A percentile compares a stretch with the other conserved stretches of the same genome.
Conservation (phyloP, 768 basidiomycete genomes). For the Mycena epipterygia region DNA sequence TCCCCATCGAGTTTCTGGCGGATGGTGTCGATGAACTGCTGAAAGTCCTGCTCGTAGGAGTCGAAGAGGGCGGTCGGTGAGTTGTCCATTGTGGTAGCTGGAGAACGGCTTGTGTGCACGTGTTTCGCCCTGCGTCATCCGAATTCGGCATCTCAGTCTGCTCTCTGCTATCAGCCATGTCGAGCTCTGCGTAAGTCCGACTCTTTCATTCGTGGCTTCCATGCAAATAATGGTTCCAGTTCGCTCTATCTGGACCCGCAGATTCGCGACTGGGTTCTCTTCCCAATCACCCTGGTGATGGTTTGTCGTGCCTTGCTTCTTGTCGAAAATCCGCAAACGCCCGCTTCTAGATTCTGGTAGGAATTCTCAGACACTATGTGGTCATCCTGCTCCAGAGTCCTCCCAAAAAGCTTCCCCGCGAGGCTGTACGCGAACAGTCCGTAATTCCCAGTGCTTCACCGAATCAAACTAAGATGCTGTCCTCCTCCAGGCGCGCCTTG, state of each 20-base stretch:
- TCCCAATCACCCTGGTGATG: constrained; percentile 98
- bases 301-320: constrained; percentile 58
- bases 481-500: constrained; percentile 72
- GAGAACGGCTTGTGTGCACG: constrained; percentile 20
- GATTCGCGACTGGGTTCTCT: constrained; percentile 94
- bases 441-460: constrained; percentile 11
- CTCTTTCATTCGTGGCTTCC: neutral
- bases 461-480: constrained; percentile 7
- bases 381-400: constrained; percentile 85
- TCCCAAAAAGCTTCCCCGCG: constrained; percentile 84
- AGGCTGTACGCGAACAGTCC: constrained; percentile 94
- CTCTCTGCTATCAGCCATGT: constrained; percentile 49
- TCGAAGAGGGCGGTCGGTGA: constrained; percentile 91
- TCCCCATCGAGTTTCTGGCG: constrained; percentile 83
- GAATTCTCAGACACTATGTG: constrained; percentile 93
- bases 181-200: constrained; percentile 59
- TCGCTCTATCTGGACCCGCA: constrained; percentile 91
- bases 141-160: neutral
- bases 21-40: constrained; percentile 82
- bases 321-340: constrained; percentile 7
- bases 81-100: constrained; percentile 71
- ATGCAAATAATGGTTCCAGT: constrained; percentile 41
- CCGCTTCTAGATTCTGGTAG: constrained; percentile 83
- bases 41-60: constrained; percentile 93
- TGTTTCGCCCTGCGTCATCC: constrained; percentile 30